Conservation (phyloP, 768 basidiomycete species). For the Amanita rimosa region DNA sequence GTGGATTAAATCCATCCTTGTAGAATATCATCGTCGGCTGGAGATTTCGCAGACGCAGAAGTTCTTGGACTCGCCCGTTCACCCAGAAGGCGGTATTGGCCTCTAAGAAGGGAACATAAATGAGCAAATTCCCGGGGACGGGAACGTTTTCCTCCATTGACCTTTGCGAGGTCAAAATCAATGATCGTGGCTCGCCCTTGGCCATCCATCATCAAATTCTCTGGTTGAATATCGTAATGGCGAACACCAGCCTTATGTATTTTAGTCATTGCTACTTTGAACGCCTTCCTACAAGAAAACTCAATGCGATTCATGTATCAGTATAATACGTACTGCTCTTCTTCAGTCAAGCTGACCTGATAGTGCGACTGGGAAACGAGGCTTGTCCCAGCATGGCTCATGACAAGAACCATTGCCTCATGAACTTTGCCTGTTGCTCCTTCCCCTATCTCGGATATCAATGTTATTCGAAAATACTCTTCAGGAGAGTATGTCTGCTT, state of each 20-base stretch:
- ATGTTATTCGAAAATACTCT: neutral
- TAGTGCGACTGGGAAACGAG: neutral
- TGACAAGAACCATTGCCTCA: neutral
- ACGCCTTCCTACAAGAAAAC: neutral
- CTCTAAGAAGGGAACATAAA: neutral
- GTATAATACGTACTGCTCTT: neutral
- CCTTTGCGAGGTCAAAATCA: slow-evolving; percentile 1
- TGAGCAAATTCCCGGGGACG: neutral
- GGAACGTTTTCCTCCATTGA: neutral
- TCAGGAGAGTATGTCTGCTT: neutral
- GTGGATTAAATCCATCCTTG: neutral
- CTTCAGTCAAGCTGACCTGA: neutral
- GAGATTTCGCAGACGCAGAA: neutral
- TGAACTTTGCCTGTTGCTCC: neutral
- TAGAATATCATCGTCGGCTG: neutral
- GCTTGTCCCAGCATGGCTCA: slow-evolving; percentile 1
- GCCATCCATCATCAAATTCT: slow-evolving; percentile 1
- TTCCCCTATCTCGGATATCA: neutral
- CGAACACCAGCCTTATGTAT: neutral
- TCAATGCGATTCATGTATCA: neutral
- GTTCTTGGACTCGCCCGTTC: neutral
- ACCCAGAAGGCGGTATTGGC: neutral
- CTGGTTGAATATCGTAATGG: neutral
- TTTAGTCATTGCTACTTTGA: neutral
- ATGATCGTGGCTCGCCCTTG: neutral